Evolutionary conservation across 2,329 filamentous ascomycete species (phyloP).

Genomic region (Chaetomiaceae sp.): DNA sequence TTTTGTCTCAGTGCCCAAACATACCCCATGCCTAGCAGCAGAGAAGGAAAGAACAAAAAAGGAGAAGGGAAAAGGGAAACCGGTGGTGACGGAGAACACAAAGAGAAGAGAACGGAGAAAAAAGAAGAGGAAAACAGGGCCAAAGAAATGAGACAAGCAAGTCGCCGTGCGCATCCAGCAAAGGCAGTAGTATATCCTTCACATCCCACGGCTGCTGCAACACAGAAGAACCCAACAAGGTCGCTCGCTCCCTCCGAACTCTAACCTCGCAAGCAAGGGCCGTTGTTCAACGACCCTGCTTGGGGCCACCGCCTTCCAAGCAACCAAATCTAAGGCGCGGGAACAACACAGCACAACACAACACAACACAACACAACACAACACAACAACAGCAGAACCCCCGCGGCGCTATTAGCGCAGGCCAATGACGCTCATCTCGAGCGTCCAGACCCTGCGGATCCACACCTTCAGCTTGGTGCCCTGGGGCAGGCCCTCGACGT

Average conservation of each 20-base stretch:
- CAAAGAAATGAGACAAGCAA: constrained; percentile 7
- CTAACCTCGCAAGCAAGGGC: no score
- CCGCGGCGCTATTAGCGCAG: constrained; percentile 47
- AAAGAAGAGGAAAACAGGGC: background rate
- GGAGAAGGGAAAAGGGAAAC: background rate
- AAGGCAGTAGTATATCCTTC: no score
- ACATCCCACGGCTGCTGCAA: no score
- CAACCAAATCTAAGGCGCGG: no score
- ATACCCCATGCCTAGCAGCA: constrained; percentile 5
- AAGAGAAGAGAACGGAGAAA: background rate
- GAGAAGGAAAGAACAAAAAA: background rate
- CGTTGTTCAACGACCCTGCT: no score
- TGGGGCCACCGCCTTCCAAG: no score
- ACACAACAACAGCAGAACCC: background rate
- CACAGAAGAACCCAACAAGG: no score
- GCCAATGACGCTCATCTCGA: constrained; percentile 95
- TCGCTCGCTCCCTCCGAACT: no score
- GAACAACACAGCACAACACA: no score
- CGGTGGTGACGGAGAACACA: background rate
- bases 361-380: background rate
- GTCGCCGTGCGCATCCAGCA: no score
- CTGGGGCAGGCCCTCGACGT: constrained; percentile 71
- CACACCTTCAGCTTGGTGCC: constrained; percentile 77
- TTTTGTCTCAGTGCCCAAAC: constrained; percentile 10
- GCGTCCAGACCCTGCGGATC: constrained; percentile 96